Conservation (phyloP, 2,329 filamentous ascomycete species). For the Fusarium sacchari region DNA sequence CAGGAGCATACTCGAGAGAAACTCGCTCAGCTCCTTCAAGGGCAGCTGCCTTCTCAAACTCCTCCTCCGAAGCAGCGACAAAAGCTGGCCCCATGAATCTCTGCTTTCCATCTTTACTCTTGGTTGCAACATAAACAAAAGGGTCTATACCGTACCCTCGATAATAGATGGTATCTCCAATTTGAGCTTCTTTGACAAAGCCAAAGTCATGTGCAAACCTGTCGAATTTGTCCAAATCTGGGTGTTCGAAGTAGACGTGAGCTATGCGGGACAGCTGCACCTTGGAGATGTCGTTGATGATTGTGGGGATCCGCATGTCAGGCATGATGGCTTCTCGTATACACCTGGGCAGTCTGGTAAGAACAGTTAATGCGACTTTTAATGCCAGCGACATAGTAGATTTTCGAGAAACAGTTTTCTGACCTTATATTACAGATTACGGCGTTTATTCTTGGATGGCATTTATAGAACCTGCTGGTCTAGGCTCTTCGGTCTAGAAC, state of each 20-base stretch:
- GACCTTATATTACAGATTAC: rapidly evolving
- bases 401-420: no score
- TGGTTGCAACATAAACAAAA: neutral
- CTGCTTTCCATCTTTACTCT: neutral
- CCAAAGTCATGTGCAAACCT: neutral
- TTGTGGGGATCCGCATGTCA: neutral
- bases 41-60: neutral
- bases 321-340: neutral
- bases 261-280: neutral
- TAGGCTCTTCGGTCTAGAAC: neutral
- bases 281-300: neutral
- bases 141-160: neutral
- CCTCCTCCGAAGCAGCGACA: neutral
- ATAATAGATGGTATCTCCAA: neutral
- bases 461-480: neutral
- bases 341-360: neutral
- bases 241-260: neutral
- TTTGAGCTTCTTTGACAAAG: neutral
- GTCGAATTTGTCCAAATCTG: neutral
- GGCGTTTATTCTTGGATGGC: neutral
- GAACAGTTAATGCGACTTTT: neutral
- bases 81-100: neutral
- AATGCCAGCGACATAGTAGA: neutral
- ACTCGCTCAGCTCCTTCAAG: neutral
- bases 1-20: neutral